Evolutionary conservation across 2,329 filamentous ascomycete species (phyloP), one percentile per base, ranked within the genome.

Genomic region (Penicillium italicum): DNA sequence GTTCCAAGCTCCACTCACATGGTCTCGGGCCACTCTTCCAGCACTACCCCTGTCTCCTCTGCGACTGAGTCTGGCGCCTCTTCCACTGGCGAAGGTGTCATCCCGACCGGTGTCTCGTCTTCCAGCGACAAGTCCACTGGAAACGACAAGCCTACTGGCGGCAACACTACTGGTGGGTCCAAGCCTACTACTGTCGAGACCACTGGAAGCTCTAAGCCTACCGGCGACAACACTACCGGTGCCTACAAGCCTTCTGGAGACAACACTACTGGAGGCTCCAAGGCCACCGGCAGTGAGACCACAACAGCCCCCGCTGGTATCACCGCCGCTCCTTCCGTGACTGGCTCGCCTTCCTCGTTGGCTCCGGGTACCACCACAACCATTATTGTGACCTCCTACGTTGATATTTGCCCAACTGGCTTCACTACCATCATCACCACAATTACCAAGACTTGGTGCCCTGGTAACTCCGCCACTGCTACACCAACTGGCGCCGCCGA

Each of bases 341-440:
- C 60, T 8, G 12, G 61, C 24, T 53, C 54, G 30, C 46, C 56
- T 8, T 47, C 63, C n/a, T 59, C 60, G 24, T 62, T 63, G 4
- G 56, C 58, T 43, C 56, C 65, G 1, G 58, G 51, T 38, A 73
- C 67, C 6, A 66, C 67, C 36, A 75, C 73, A 10, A 74, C 73
- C 12, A 59, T 75, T 18, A 69, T 75, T 47, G 65, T 69, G 34
- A 77, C 75, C 31, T 73, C 72, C 18, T 77, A 76, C 57, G 68
- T 70, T 8, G 70, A 73, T 48, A 72, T 77, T 59, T 77, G 74
- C 55, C 71, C 75, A 4, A 75, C 73, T 26, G 75, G 76, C 6
- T 76, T 73, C 60, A 76, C 71, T 36, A 76, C 72, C 6, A 67
- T 75, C 46, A 74, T 71, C 2, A 71, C 70, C 4, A 73, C 72